These are phyloP conservation scores for Podaxis carcinomalis DNA, from an alignment of 768 basidiomycete genomes.

Conservation along the genomic window DNA sequence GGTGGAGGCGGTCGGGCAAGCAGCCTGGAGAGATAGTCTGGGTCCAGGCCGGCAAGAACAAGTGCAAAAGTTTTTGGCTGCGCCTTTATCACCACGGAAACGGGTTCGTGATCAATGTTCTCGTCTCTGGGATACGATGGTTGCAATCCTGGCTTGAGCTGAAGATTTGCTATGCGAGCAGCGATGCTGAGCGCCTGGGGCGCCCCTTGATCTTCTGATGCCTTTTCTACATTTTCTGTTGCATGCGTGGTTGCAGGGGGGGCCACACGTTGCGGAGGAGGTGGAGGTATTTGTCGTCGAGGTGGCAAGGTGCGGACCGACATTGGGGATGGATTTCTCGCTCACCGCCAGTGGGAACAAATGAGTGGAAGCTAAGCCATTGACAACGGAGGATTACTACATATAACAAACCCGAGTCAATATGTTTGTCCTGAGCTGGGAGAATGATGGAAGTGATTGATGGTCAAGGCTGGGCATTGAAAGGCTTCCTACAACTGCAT, in stretches of 20 bases:
- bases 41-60: slow-evolving; percentile 10
- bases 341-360: background rate
- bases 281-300: slow-evolving; percentile 10
- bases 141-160: slow-evolving; percentile 4
- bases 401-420: background rate
- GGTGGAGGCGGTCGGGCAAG: slow-evolving; percentile 16
- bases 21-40: slow-evolving; percentile 3
- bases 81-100: background rate
- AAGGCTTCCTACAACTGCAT: background rate
- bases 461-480: background rate
- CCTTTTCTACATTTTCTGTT: background rate
- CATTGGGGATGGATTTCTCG: background rate
- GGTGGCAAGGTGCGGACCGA: background rate
- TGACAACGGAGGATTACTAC: background rate
- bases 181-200: slow-evolving; percentile 19
- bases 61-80: background rate
- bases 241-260: slow-evolving; percentile 3
- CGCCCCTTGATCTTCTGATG: background rate
- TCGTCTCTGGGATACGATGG: background rate
- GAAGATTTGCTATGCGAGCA: slow-evolving; percentile 28
- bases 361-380: background rate
- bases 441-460: background rate
- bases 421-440: background rate
- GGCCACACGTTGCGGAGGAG: slow-evolving; percentile 10
- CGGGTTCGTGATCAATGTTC: background rate